phyloP scores from a whole-genome alignment of 768 basidiomycete species.

The Suillus plorans region DNA sequence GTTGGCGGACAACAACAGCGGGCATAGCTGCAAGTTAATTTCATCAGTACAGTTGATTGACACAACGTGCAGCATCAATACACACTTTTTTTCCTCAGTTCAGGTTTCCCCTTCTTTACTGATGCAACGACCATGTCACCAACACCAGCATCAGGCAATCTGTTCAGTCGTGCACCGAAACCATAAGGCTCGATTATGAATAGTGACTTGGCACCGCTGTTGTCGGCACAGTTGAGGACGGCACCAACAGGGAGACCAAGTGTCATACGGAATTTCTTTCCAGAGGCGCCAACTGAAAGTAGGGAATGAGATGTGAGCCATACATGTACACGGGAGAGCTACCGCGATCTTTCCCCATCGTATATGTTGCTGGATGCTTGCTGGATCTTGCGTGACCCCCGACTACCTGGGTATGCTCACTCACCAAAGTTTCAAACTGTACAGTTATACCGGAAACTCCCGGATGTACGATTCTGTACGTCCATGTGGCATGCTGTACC shows the following conservation, averaged over 20 bases:
- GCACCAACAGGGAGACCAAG: conserved; percentile 93
- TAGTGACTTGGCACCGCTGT: conserved; percentile 97
- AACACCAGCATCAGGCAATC: conserved; percentile 93
- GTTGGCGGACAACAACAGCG: conserved; percentile 93
- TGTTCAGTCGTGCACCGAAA: conserved; percentile 94
- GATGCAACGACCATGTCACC: conserved; percentile 96
- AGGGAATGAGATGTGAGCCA: conserved; percentile 1
- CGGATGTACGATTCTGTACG: background rate
- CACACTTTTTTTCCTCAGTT: conserved; percentile 98
- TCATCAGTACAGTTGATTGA: conserved; percentile 9
- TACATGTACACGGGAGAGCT: conserved; percentile 1
- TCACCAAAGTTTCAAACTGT: conserved; percentile 4
- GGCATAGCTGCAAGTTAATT: conserved; percentile 74
- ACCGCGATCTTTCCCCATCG: conserved; percentile 5
- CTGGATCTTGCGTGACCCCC: background rate
- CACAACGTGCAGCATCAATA: conserved; percentile 14
- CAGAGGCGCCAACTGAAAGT: conserved; percentile 58
- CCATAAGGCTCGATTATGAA: conserved; percentile 95
- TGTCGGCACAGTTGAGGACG: conserved; percentile 97
- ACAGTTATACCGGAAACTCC: background rate
- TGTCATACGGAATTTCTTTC: conserved; percentile 96
- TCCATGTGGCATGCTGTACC: background rate
- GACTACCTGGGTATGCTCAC: background rate
- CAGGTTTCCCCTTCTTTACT: conserved; percentile 99
- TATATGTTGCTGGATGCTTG: background rate